Evolutionary conservation across 257 asterid species (phyloP).

Genomic region (Solanum piurae): DNA sequence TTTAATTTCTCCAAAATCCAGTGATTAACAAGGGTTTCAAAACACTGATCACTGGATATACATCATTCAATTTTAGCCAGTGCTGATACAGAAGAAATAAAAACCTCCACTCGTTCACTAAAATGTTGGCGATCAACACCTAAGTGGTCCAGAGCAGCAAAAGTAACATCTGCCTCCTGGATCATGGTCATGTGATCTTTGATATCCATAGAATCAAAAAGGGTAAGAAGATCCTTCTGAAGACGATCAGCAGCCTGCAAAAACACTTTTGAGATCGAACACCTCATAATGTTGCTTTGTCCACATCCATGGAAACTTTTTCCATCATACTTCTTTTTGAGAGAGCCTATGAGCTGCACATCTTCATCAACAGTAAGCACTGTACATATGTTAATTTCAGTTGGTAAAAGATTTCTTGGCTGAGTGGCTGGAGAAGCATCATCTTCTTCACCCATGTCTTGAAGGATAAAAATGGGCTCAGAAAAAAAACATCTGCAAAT

Average conservation of each 20-base stretch:
- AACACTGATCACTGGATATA: slow-evolving; percentile 7
- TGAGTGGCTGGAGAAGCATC: background rate
- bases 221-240: slow-evolving; percentile 19
- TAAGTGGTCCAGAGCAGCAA: slow-evolving; percentile 28
- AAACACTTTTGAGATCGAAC: slow-evolving; percentile 25
- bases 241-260: slow-evolving; percentile 22
- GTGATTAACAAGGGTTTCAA: slow-evolving; percentile 8
- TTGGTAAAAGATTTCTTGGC: background rate
- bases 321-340: background rate
- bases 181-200: slow-evolving; percentile 32
- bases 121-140: slow-evolving; percentile 11
- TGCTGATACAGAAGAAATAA: slow-evolving; percentile 18
- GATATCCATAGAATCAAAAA: slow-evolving; percentile 19
- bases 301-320: background rate
- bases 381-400: background rate
- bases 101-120: slow-evolving; percentile 11
- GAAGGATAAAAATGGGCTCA: slow-evolving; percentile 2
- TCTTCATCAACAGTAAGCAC: background rate
- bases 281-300: slow-evolving; percentile 10
- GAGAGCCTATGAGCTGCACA: background rate
- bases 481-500: slow-evolving; percentile 19
- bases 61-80: slow-evolving; percentile 26
- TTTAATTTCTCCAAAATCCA: slow-evolving; percentile 19
- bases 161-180: slow-evolving; percentile 24
- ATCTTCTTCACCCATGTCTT: slow-evolving; percentile 2